Evolutionary conservation across 129 eudicot genomes (phyloP).

Genomic region (Lactuca saligna): DNA sequence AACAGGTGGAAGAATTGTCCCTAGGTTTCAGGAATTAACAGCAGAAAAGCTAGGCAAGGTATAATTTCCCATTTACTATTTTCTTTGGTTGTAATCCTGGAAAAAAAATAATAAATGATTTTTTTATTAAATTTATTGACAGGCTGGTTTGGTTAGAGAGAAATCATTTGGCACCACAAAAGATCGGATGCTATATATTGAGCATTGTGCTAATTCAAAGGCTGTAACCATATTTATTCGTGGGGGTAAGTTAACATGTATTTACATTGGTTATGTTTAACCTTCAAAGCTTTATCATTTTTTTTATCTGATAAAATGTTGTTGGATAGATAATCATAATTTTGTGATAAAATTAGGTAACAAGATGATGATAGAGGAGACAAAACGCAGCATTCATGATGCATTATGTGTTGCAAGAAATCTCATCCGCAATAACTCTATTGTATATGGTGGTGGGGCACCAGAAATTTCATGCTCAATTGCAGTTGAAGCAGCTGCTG

Average conservation of each 20-base stretch:
- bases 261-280: too few relatives aligned
- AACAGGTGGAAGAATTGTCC: constrained; percentile 86
- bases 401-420: constrained; percentile 97
- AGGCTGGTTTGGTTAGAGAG: constrained; percentile 90
- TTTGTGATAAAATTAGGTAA: constrained; percentile 55
- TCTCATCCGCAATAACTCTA: constrained; percentile 91
- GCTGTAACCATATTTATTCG: constrained; percentile 96
- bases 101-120: neutral
- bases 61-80: constrained; percentile 15
- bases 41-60: constrained; percentile 81
- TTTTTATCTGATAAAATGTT: too few relatives aligned
- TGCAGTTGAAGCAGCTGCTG: constrained; percentile 99
- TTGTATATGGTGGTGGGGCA: constrained; percentile 97
- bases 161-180: constrained; percentile 86
- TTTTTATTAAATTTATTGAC: neutral
- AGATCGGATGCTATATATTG: constrained; percentile 86
- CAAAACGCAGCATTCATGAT: constrained; percentile 97
- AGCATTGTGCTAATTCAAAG: constrained; percentile 92
- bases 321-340: neutral
- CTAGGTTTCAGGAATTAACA: constrained; percentile 90
- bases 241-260: constrained; percentile 62
- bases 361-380: constrained; percentile 99
- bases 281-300: too few relatives aligned
- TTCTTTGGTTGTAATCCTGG: neutral
- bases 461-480: constrained; percentile 95